Conservation (phyloP, 2,329 filamentous ascomycete species). For the Exophiala phaeomuriformis region DNA sequence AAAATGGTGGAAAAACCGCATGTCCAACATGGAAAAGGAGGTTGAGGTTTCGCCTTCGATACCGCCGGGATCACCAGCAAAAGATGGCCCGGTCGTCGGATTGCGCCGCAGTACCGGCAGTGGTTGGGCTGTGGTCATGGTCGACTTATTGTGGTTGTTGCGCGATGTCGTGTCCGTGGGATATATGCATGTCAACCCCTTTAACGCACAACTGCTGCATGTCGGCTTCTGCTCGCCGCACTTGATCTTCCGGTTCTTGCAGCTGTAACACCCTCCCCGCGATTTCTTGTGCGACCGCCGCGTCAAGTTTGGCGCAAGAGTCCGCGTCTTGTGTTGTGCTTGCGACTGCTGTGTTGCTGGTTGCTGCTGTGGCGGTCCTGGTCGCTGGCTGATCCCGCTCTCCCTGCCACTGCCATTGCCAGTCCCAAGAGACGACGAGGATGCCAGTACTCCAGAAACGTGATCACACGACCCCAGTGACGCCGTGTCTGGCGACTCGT, state of each 20-base stretch:
- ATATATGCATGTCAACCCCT: constrained; percentile 32
- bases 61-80: constrained; percentile 15
- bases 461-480: constrained; percentile 16
- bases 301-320: constrained; percentile 27
- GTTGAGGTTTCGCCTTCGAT: not conserved
- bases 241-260: constrained; percentile 43
- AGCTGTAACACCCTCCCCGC: constrained; percentile 36
- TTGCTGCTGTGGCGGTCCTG: not conserved
- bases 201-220: constrained; percentile 34
- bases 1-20: constrained; percentile 50
- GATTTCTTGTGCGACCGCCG: constrained; percentile 36
- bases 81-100: constrained; percentile 22
- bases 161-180: constrained; percentile 10
- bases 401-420: not conserved
- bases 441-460: constrained; percentile 7
- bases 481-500: constrained; percentile 6
- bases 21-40: constrained; percentile 39
- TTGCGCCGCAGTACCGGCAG: constrained; percentile 20
- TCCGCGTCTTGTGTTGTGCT: constrained; percentile 15
- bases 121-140: constrained; percentile 11
- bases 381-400: not conserved
- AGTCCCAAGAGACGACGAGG: not conserved
- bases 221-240: constrained; percentile 36
- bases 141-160: not conserved
- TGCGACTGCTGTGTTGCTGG: not conserved